Evolutionary conservation across 1,284 basidiomycete genomes (phyloP), one percentile per base, ranked within the genome.

Genomic region (Cutaneotrichosporon cyanovorans): DNA sequence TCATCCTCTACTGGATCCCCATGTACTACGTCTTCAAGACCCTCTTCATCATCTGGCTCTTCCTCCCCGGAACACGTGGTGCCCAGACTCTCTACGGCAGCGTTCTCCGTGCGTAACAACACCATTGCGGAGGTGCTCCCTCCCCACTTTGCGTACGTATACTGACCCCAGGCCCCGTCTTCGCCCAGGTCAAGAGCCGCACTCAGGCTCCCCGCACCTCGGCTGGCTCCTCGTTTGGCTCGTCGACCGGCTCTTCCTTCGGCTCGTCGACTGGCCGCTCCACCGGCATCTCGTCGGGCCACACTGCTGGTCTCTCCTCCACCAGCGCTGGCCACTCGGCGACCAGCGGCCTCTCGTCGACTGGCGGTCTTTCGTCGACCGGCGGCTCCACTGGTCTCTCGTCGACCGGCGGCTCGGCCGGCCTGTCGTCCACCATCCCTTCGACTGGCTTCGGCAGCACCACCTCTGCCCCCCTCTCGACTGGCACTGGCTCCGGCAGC

Each of bases 11-110:
- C 63, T 73, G 67, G 53, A 58, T 71, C 45, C 70, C 72, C 38
- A 62, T 87, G 83, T 92, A 91, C 73, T 93, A 83, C 66, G 81
- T 85, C 42, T 80, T 87, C 78, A 92, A 92, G 84, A 86, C 83
- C 45, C 50, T 83, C 54, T 87, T 89, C 76, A 82, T 87, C 69
- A 73, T 91, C 63, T 92, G 86, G 86, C 63, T 67, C 55, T 62
- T 63, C 59, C 69, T 72, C 59, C 66, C 69, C 46, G 62, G 61
- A 43, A 65, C 60, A 37, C 65, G 86, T 80, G 85, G 85, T 57
- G 85, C 85, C 31, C 82, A 85, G 77, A 73, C 73, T 40, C 74
- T 81, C 22, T 87, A 87, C 72, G 68, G 75, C 62, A 74, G 73
- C 58, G 73, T 83, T 45, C 71, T 87, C 68, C 84, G 84, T 68